These are phyloP conservation scores for Diphasiastrum complanatum DNA, from an alignment of 83 land plant genomes.

Conservation along the genomic window DNA sequence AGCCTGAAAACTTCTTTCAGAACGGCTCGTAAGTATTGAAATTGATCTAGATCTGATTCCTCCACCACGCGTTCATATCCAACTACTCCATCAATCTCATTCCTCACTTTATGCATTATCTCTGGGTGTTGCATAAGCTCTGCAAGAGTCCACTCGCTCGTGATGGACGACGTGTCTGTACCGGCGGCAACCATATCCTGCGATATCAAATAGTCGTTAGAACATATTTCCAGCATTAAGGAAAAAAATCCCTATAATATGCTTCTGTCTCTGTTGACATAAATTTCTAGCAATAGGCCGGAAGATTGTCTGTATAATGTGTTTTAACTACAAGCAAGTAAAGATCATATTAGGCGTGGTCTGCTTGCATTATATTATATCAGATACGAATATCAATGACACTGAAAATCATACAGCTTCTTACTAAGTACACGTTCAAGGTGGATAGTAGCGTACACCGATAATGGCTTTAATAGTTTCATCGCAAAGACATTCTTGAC, in stretches of 20 bases:
- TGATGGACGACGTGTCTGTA: conserved; percentile 24
- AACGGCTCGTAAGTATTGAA: too few species aligned
- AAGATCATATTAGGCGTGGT: not conserved
- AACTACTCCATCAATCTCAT: not conserved
- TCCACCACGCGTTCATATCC: not conserved
- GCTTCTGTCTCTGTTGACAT: not conserved
- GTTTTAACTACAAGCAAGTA: not conserved
- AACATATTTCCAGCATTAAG: not conserved
- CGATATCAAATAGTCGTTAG: not conserved
- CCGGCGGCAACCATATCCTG: conserved; percentile 33
- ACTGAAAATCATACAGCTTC: not conserved
- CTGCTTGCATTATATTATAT: not conserved
- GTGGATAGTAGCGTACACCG: conserved; percentile 6
- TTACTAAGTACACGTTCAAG: not conserved
- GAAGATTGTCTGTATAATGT: not conserved
- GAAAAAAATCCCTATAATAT: not conserved
- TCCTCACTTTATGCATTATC: not conserved
- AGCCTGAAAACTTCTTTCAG: too few species aligned
- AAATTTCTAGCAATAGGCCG: not conserved
- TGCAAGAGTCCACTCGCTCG: too few species aligned
- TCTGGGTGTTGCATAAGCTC: too few species aligned
- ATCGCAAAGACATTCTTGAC: conserved; percentile 2
- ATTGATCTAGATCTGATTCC: not conserved
- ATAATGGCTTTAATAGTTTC: conserved; percentile 29
- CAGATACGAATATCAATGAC: not conserved